Evolutionary conservation across 805 yeast species (phyloP), one percentile per base, ranked within the genome.

Genomic region (Cyberlindnera amylophila): DNA sequence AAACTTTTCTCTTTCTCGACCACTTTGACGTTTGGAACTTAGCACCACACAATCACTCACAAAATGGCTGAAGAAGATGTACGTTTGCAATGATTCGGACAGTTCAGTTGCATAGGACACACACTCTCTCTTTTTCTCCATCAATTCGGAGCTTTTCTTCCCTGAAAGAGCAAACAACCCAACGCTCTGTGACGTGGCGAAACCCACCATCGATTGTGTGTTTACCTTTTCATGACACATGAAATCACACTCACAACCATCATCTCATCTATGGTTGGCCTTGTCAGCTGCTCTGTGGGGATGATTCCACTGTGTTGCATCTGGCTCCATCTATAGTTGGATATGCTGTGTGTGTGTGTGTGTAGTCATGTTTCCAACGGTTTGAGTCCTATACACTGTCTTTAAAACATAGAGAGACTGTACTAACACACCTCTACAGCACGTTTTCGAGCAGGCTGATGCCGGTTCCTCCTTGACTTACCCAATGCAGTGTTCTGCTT

Each of bases 401-500:
- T n/a, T n/a, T n/a, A n/a, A n/a, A n/a, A n/a, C n/a, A n/a, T n/a
- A n/a, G n/a, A n/a, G n/a, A n/a, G n/a, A n/a, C n/a, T n/a, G n/a
- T n/a, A n/a, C n/a, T n/a, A n/a, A n/a, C n/a, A 7, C 6, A n/a
- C 8, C 30, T 13, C 30, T 7, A 15, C 38, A 86, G 89, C 96
- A 89, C 82, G 79, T 81, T 74, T 91, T 91, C 76, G 97, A 90
- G 77, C 79, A 90, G 80, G 98, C 86, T 70, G 93, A 87, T 73
- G 98, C 99, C 67, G 98, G 97, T 75, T 90, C 98, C 75, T 91
- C 99, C 70, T 71, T 81, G 66, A 91, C 97, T 71, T 91, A 69
- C 96, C 99, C 99, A 82, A 76, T 83, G 81, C 99, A 91, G 83
- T 91, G 99, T 86, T 93, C 98, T 66, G 96, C 99, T 60, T 88